Evolutionary conservation across 371 early-diverging fungal genomes (phyloP).

Genomic region (Mortierella sp.): DNA sequence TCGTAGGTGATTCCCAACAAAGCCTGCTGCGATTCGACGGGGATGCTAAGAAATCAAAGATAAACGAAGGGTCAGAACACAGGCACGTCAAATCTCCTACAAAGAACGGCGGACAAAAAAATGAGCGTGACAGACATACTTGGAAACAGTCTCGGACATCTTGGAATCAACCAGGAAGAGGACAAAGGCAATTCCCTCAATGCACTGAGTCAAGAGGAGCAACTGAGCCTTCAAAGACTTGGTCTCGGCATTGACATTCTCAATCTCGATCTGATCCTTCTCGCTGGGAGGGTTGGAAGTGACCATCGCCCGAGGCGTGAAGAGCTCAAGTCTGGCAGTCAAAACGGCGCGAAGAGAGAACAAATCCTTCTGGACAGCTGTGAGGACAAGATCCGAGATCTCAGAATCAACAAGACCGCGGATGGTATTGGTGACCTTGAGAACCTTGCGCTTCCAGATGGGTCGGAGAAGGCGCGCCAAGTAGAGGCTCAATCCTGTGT

Average conservation of each 20-base stretch:
- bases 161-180: conserved; percentile 78
- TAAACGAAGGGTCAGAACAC: background rate
- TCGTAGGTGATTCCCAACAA: conserved; percentile 70
- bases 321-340: conserved; percentile 51
- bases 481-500: conserved; percentile 85
- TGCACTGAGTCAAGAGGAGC: conserved; percentile 71
- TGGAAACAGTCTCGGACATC: conserved; percentile 67
- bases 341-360: conserved; percentile 64
- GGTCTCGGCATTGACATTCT: conserved; percentile 67
- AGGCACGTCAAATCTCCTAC: background rate
- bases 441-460: conserved; percentile 76
- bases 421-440: conserved; percentile 49
- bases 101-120: background rate
- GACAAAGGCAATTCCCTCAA: conserved; percentile 84
- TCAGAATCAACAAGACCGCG: conserved; percentile 54
- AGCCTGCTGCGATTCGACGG: conserved; percentile 55
- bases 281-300: conserved; percentile 51
- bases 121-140: conserved; percentile 32
- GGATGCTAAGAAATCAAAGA: conserved; percentile 47
- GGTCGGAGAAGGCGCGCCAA: conserved; percentile 78
- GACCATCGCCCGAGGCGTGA: conserved; percentile 34
- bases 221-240: conserved; percentile 78
- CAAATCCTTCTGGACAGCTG: conserved; percentile 63
- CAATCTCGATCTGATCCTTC: conserved; percentile 51
- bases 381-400: conserved; percentile 57